Evolutionary conservation across 805 yeast species (phyloP), one percentile per base, ranked within the genome.

Genomic region (Ascoidea asiatica): DNA sequence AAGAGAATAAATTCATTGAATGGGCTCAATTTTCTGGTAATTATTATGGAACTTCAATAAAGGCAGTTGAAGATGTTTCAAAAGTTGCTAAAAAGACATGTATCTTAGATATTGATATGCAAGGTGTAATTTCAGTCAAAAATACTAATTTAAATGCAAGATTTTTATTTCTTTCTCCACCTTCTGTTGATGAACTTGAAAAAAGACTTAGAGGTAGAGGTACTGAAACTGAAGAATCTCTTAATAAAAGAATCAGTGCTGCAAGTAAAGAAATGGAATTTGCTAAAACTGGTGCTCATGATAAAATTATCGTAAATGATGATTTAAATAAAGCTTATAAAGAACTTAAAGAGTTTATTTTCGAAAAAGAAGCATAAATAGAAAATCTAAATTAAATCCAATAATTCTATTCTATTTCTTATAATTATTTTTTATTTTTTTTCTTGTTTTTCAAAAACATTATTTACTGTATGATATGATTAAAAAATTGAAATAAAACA

Each of bases 1-100:
- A 70, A 8, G 78, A 79, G 20, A 67, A 75, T 40, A 82, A 80
- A 50, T 92, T 92, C 67, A 79, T 92, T 52, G 99, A 92, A 66
- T 87, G 95, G 92, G 98, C 99, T 4, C 92, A 88, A 65, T 92
- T 92, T 58, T 86, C 95, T 11, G 97, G 97, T 43, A 92, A 92
- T 72, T 89, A 84, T 71, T 92, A 92, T 65, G 99, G 99, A 47
- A 92, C 98, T 42, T 72, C 95, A 41, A 71, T 87, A 55, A 81
- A 77, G 57, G 81, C 95, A 23, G 97, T 92, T 40, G 73, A 83
- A 54, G 81, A 79, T 50, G 89, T 84, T 40, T 61, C 73, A 42
- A 68, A 72, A 40, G 72, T 66, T 38, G 61, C 71, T 48, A 84
- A 87, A 54, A 77, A 73, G 62, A 81, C 80, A 44, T 92, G 97